phyloP scores from a whole-genome alignment of 2,329 filamentous ascomycete species.

The Lecanicillium sp. region DNA sequence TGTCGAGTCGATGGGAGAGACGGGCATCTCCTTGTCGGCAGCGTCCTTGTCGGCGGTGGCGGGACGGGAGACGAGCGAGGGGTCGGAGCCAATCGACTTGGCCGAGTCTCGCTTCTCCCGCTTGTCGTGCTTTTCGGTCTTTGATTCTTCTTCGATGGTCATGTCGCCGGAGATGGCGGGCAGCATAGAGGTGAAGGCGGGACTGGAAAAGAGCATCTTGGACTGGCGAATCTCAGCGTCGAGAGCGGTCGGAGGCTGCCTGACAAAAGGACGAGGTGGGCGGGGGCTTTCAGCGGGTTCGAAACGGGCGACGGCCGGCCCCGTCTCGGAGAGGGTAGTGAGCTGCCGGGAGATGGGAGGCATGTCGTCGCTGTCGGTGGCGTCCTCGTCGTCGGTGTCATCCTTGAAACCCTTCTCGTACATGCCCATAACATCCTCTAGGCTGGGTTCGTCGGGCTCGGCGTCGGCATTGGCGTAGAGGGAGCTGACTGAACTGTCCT shows the following conservation, averaged over 20 bases:
- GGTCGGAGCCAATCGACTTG: slow-evolving; percentile 46
- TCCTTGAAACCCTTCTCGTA: slow-evolving; percentile 58
- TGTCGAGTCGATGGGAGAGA: slow-evolving; percentile 14
- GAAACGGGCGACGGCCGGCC: slow-evolving; percentile 4
- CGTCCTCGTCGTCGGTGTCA: slow-evolving; percentile 33
- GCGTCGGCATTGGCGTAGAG: slow-evolving; percentile 37
- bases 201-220: slow-evolving; percentile 34
- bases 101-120: slow-evolving; percentile 22
- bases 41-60: slow-evolving; percentile 19
- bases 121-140: slow-evolving; percentile 14
- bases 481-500: slow-evolving; percentile 68
- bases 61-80: slow-evolving; percentile 26
- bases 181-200: slow-evolving; percentile 34
- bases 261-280: slow-evolving; percentile 15
- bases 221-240: slow-evolving; percentile 35
- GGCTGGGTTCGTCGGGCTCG: slow-evolving; percentile 51
- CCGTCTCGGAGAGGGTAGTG: slow-evolving; percentile 13
- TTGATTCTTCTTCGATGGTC: slow-evolving; percentile 13
- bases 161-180: slow-evolving; percentile 28
- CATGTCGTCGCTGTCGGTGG: slow-evolving; percentile 19
- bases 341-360: slow-evolving; percentile 10
- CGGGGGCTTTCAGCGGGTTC: slow-evolving; percentile 15
- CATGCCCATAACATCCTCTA: slow-evolving; percentile 65
- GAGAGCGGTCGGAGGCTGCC: slow-evolving; percentile 23
- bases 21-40: slow-evolving; percentile 5